These are phyloP conservation scores for Solanum clarkiae DNA, from an alignment of 257 asterid genomes.

Conservation along the genomic window DNA sequence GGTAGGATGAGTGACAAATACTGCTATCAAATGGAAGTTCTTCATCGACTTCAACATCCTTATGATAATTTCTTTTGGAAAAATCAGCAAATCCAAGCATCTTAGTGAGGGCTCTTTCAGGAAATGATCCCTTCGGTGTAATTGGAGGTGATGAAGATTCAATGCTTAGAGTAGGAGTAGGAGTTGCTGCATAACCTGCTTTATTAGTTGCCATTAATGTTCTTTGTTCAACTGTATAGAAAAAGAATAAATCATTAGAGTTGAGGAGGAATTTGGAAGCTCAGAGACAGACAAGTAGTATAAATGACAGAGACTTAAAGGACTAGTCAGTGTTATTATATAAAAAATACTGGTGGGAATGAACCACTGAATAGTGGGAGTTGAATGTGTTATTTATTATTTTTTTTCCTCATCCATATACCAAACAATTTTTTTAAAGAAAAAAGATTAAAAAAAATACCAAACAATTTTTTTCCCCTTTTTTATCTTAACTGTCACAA, in stretches of 20 bases:
- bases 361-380: slow-evolving; percentile 3
- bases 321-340: not conserved
- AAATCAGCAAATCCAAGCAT: slow-evolving; percentile 16
- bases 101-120: slow-evolving; percentile 1
- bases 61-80: slow-evolving; percentile 16
- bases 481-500: not conserved
- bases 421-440: not conserved
- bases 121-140: slow-evolving; percentile 14
- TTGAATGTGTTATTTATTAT: slow-evolving; percentile 20
- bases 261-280: not conserved
- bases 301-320: not conserved
- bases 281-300: not conserved
- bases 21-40: slow-evolving; percentile 44
- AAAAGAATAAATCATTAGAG: not conserved
- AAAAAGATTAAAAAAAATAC: too few species aligned
- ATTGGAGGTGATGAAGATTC: slow-evolving; percentile 13
- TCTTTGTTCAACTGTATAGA: not conserved
- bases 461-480: not conserved
- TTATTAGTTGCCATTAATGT: not conserved
- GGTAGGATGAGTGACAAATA: slow-evolving; percentile 55
- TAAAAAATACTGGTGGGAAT: not conserved
- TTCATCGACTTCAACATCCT: slow-evolving; percentile 61
- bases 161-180: slow-evolving; percentile 4
- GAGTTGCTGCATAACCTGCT: not conserved
- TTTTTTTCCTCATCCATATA: slow-evolving; percentile 13